phyloP scores from a whole-genome alignment of 345 rosid genomes.

The Zanthoxylum bungeanum region DNA sequence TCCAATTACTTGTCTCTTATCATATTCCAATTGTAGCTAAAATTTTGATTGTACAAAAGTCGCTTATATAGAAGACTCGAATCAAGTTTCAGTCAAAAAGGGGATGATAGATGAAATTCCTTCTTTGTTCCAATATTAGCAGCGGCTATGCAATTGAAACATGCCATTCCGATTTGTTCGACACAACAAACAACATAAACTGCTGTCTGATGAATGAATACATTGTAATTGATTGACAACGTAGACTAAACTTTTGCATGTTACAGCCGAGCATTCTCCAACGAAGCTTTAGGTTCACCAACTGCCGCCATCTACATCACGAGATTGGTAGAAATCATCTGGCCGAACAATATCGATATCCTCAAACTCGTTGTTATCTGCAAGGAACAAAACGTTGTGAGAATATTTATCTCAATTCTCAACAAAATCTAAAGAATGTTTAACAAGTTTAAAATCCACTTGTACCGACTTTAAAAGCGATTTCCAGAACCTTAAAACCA shows the following conservation, averaged over 20 bases:
- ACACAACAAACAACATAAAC: background rate
- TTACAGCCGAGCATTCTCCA: background rate
- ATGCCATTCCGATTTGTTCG: background rate
- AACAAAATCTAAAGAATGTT: background rate
- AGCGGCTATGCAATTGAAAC: background rate
- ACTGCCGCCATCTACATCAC: constrained; percentile 47
- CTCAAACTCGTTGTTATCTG: constrained; percentile 76
- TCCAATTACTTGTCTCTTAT: too few species aligned
- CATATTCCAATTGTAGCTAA: background rate
- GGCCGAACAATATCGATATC: constrained; percentile 60
- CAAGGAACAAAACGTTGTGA: background rate
- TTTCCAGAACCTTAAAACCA: background rate
- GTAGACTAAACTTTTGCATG: background rate
- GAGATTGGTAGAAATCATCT: constrained; percentile 57
- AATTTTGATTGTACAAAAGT: background rate
- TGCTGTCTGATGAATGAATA: background rate
- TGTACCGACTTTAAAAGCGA: background rate
- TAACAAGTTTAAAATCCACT: background rate
- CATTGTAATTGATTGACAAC: background rate
- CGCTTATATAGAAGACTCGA: background rate
- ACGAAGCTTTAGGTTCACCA: constrained; percentile 34
- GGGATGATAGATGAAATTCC: background rate
- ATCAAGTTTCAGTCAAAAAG: background rate
- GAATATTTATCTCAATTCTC: background rate
- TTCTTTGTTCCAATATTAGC: background rate